Evolutionary conservation across 1,284 basidiomycete species (phyloP).

Genomic region (Ceratobasidium sp.): DNA sequence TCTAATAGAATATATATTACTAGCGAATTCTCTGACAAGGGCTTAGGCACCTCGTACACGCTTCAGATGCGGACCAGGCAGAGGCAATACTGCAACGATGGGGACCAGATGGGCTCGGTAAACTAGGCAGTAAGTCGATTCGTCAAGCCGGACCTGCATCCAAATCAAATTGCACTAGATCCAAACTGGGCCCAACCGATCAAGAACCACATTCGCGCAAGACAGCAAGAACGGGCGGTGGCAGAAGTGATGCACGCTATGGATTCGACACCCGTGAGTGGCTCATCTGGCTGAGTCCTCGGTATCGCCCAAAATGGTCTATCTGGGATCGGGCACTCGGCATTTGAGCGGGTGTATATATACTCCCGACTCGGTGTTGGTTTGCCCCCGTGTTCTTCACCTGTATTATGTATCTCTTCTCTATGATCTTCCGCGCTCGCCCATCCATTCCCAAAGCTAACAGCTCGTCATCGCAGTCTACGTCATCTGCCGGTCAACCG

Average conservation of each 20-base stretch:
- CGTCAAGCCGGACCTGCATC: conserved; percentile 43
- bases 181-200: conserved; percentile 90
- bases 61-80: conserved; percentile 90
- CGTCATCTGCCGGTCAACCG: conserved; percentile 47
- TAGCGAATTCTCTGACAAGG: conserved; percentile 40
- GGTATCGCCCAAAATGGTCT: background rate
- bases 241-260: conserved; percentile 66
- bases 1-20: background rate
- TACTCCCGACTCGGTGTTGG: background rate
- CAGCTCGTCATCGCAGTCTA: background rate
- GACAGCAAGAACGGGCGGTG: conserved; percentile 79
- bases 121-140: conserved; percentile 76
- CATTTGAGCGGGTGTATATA: background rate
- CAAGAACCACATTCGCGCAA: conserved; percentile 78
- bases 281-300: background rate
- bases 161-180: conserved; percentile 59
- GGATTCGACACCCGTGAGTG: conserved; percentile 42
- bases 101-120: conserved; percentile 90
- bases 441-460: conserved; percentile 45
- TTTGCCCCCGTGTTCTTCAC: background rate
- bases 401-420: background rate
- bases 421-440: conserved; percentile 53
- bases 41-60: conserved; percentile 87
- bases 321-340: background rate
- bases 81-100: conserved; percentile 88